phyloP scores from a whole-genome alignment of 139 green algal species.

The Picochlorum sp. region DNA sequence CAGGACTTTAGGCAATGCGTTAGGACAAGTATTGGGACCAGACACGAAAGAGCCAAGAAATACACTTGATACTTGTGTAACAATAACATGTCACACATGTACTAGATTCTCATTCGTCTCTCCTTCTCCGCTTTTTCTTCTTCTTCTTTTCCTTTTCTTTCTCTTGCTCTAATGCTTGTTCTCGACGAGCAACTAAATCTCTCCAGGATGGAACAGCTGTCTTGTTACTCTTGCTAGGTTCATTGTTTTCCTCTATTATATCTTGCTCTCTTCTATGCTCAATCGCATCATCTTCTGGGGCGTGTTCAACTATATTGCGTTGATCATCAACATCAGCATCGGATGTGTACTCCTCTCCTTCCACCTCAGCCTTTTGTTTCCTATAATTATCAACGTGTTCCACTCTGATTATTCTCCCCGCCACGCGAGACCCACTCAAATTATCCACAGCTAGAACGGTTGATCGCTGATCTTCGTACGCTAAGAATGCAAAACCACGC shows the following conservation, averaged over 20 bases:
- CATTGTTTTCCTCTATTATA: background rate
- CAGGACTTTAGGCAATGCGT: constrained; percentile 8
- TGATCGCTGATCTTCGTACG: constrained; percentile 96
- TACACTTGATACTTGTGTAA: too few species aligned
- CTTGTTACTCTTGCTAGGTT: background rate
- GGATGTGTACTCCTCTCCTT: constrained; percentile 29
- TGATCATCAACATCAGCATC: constrained; percentile 8
- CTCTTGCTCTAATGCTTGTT: background rate
- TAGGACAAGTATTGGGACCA: constrained; percentile 7
- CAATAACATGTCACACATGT: too few species aligned
- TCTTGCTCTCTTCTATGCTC: constrained; percentile 7
- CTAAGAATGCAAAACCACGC: constrained; percentile 89
- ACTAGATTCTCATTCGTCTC: too few species aligned
- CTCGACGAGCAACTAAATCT: background rate
- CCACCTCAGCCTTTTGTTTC: constrained; percentile 68
- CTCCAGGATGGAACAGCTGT: background rate
- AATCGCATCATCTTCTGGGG: too few species aligned
- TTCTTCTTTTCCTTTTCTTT: constrained; percentile 10
- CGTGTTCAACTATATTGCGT: too few species aligned
- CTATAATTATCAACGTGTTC: constrained; percentile 98
- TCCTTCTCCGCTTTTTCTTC: constrained; percentile 14
- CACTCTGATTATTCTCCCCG: constrained; percentile 71
- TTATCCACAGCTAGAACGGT: constrained; percentile 97
- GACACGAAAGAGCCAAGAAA: constrained; percentile 7
- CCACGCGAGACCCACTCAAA: constrained; percentile 79